phyloP scores from a whole-genome alignment of 2,329 filamentous ascomycete genomes.

The Scedosporium dehoogii region DNA sequence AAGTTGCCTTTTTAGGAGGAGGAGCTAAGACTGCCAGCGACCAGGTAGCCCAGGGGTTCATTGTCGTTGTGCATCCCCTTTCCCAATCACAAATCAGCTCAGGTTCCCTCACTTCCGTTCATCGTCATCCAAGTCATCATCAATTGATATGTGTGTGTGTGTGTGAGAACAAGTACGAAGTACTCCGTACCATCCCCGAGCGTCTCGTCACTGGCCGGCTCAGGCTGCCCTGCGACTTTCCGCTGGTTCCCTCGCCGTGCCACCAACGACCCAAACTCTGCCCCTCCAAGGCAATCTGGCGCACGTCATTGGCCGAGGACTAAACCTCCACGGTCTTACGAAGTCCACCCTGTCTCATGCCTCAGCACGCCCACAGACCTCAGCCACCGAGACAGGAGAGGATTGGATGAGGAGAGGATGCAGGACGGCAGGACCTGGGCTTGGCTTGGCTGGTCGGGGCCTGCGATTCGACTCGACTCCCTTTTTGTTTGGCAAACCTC shows the following conservation, averaged over 20 bases:
- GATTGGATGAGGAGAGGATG: not conserved
- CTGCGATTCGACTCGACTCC: not conserved
- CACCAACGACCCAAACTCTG: conserved; percentile 1
- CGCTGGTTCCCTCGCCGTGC: not conserved
- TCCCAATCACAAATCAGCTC: not conserved
- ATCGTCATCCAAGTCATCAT: not conserved
- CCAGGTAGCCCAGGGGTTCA: not conserved
- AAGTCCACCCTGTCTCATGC: not conserved
- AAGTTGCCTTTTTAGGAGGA: too few relatives aligned
- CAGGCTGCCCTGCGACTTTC: not conserved
- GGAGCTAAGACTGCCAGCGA: not conserved
- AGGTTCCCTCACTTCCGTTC: not conserved
- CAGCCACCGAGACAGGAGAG: not conserved
- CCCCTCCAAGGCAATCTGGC: not conserved
- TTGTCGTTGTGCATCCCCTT: not conserved
- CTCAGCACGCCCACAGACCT: not conserved
- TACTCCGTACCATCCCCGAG: not conserved
- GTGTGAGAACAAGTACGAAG: not conserved
- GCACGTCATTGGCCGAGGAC: not conserved
- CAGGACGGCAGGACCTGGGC: not conserved
- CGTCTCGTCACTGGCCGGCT: not conserved
- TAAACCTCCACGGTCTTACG: not conserved
- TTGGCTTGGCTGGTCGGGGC: too few relatives aligned
- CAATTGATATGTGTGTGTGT: too few relatives aligned
- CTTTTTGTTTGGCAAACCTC: not conserved